phyloP scores from a whole-genome alignment of 768 basidiomycete genomes.

The Tricholoma furcatifolium region DNA sequence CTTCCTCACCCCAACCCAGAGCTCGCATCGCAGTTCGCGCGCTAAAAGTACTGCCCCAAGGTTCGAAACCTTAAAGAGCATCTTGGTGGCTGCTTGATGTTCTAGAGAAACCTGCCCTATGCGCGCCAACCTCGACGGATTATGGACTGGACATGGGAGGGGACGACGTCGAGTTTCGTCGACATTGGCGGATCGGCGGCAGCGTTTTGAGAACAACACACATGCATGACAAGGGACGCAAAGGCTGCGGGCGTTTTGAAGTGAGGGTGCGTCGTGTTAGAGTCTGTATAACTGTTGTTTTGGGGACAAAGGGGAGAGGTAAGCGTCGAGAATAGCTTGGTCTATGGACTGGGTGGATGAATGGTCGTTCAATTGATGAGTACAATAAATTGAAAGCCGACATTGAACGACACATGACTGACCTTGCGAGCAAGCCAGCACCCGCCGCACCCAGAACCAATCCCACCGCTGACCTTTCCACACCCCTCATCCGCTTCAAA shows the following conservation, averaged over 20 bases:
- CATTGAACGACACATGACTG: no score
- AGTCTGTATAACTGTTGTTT: constrained; percentile 44
- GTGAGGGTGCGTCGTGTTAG: constrained; percentile 74
- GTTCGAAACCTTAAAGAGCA: no score
- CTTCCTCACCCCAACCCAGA: no score
- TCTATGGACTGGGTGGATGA: constrained; percentile 69
- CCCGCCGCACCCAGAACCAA: constrained; percentile 66
- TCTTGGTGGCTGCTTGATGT: no score
- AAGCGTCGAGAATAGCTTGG: constrained; percentile 50
- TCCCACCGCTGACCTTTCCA: no score
- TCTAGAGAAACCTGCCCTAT: no score
- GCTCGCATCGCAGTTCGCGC: no score
- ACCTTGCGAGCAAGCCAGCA: constrained; percentile 85
- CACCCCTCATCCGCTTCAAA: constrained; percentile 65
- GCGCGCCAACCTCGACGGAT: constrained; percentile 59
- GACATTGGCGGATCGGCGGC: constrained; percentile 10
- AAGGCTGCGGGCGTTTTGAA: constrained; percentile 71
- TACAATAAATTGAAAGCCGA: no score
- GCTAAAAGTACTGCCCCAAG: no score
- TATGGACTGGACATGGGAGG: constrained; percentile 62
- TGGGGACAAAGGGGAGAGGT: constrained; percentile 41
- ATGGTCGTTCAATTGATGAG: no score
- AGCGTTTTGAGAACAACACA: no score
- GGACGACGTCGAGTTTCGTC: constrained; percentile 50
- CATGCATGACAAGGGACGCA: constrained; percentile 47